These are phyloP conservation scores for Sporothrix mexicana DNA, from an alignment of 2,329 filamentous ascomycete genomes.

Conservation along the genomic window DNA sequence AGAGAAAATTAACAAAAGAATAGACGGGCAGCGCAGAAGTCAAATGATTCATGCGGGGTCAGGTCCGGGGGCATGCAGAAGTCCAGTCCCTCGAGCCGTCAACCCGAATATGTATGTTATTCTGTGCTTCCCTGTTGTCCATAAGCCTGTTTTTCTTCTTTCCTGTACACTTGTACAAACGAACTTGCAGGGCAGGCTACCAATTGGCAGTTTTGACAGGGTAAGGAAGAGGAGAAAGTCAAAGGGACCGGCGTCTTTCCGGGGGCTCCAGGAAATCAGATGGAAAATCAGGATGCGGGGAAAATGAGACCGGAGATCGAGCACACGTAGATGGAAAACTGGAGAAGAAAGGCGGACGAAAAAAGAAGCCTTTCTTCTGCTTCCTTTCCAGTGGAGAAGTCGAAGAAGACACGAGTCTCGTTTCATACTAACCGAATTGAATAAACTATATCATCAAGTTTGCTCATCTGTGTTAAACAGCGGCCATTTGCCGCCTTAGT, in stretches of 20 bases:
- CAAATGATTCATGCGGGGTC: not conserved
- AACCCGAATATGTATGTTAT: not conserved
- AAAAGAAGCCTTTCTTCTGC: not conserved
- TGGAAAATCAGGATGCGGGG: not conserved
- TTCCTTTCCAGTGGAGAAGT: not conserved
- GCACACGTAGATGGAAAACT: not conserved
- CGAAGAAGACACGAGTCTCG: not conserved
- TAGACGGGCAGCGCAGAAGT: not conserved
- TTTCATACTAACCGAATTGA: not conserved
- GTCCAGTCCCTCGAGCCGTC: constrained; percentile 8
- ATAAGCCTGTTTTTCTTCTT: not conserved
- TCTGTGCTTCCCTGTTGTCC: not conserved
- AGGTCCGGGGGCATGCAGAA: constrained; percentile 1
- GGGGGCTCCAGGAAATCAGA: constrained; percentile 4
- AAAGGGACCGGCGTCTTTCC: not conserved
- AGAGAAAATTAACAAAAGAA: not conserved
- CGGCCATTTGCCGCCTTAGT: not conserved
- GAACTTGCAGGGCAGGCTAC: not conserved
- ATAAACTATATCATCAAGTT: too few relatives aligned
- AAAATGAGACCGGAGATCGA: not conserved
- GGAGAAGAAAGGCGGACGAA: not conserved
- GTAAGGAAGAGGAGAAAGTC: not conserved
- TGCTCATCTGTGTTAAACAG: too few relatives aligned
- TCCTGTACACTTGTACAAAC: too few relatives aligned
- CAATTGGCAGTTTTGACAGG: not conserved